Base-by-base conservation (phyloP, 2,329 filamentous ascomycete species). In the Trichoderma breve region DNA sequence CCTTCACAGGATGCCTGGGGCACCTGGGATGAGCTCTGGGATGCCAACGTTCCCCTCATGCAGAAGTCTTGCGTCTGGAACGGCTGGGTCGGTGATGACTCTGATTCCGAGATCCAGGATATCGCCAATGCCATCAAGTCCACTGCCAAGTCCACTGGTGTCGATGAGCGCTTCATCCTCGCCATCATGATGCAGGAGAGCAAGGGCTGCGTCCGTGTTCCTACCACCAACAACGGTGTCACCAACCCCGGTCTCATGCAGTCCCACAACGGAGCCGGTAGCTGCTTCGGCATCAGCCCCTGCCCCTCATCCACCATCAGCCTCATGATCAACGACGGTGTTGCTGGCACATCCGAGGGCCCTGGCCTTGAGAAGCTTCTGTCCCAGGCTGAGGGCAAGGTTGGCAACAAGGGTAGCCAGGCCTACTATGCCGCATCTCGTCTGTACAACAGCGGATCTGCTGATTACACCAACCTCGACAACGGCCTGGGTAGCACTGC, bases 171-270 rank as follows among this genome's bases (percentile, higher is more conserved):
- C 66, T 83, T 83, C 72, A 83, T 85, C 74, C 77, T 85, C 26
- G 81, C 83, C 21, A 76, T 85, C 71, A 74, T 85, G 55, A 80
- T 85, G 78, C 83, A 85, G 74, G 83, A 85, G 74, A 83, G 80
- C 75, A 81, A 81, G 73, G 83, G 83, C 64, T 84, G 83, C 75
- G 83, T 85, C 34, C 82, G 83, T 28, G 82, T 80, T 32, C 77
- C 74, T 0, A 83, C 83, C 21, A 84, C 82, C 58, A 77, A 81
- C 78, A 80, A 83, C 74, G 81, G 81, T 14, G 82, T 84, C 30
- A 73, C 72, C 73, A 85, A 85, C 77, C 83, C 83, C 0, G 84
- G 83, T 62, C 79, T 83, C 53, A 82, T 83, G 80, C 82, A 83
- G 73, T 77, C 76, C 55, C 81, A 83, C 74, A 76, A 81, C 68